Evolutionary conservation across 306 rosid genomes (phyloP), one percentile per base, ranked within the genome.

Genomic region (Mucuna pruriens): DNA sequence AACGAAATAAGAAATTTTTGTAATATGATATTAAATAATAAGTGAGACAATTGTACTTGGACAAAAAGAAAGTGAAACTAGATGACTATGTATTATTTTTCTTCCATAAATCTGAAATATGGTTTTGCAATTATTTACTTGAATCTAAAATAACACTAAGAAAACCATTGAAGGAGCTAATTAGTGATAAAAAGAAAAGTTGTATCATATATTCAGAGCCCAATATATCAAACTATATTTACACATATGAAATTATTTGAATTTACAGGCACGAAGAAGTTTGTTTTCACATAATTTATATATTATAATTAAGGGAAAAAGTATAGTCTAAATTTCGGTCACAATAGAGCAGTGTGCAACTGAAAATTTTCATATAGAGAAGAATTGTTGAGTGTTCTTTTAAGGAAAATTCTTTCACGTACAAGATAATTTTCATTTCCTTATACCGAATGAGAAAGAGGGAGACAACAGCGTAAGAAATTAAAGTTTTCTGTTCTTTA

Each of bases 401-500:
- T 11, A 20, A 6, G 54, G 13, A 19, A 68, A 40, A 1, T 34
- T 29, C 3, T 52, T 9, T 16, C 19, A 11, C 23, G 61, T 31
- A n/a, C 12, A 45, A 19, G 23, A 38, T 29, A 12, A 79, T 57
- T 57, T 57, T 70, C 7, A 44, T 80, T 33, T 71, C 29, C n/a
- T 7, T 52, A 5, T 5, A 49, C 1, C 3, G 82, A 51, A 46
- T 23, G 36, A 54, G 48, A 49, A 57, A 38, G 61, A 74, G 39
- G 83, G 78, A 82, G 84, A 78, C 33, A 52, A 55, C 31, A 75
- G 87, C 55, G 29, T 76, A 85, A 84, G 84, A 83, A 90, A 71
- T 74, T 62, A 34, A 83, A 71, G 75, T 58, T 74, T n/a, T 75
- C 9, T 49, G 75, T 73, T 52, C 40, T 77, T 74, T 76, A 22